Conservation (phyloP, 306 rosid genomes). For the Lithocarpus polystachyus region DNA sequence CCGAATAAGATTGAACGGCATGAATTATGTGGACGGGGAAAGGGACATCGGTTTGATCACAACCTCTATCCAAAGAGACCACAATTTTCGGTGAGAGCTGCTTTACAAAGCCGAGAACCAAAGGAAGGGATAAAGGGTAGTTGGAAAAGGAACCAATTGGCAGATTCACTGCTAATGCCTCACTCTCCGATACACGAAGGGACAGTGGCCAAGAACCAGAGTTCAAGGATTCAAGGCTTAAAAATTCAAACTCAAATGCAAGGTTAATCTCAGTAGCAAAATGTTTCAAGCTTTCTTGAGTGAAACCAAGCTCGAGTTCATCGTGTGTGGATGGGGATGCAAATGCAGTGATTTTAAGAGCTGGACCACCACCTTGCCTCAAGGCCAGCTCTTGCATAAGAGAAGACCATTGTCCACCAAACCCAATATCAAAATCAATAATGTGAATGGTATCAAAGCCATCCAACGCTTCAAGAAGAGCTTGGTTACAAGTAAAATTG, state of each 20-base stretch:
- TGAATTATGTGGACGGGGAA: constrained; percentile 57
- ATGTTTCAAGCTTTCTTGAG: constrained; percentile 62
- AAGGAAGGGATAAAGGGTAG: constrained; percentile 41
- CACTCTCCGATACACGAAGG: constrained; percentile 39
- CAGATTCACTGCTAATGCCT: constrained; percentile 72
- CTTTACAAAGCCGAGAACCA: constrained; percentile 65
- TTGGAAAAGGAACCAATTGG: constrained; percentile 55
- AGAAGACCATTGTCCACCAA: constrained; percentile 96
- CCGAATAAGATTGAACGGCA: constrained; percentile 48
- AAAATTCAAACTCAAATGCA: constrained; percentile 62
- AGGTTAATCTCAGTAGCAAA: constrained; percentile 71
- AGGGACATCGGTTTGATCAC: constrained; percentile 57
- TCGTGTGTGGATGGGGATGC: constrained; percentile 50
- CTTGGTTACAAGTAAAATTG: constrained; percentile 86
- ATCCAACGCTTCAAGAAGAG: constrained; percentile 74
- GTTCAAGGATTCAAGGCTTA: constrained; percentile 52
- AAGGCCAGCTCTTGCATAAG: constrained; percentile 82
- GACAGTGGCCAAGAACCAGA: constrained; percentile 66
- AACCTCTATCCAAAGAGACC: constrained; percentile 63
- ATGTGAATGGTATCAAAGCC: constrained; percentile 63
- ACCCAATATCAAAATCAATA: constrained; percentile 82
- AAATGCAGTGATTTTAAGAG: constrained; percentile 78
- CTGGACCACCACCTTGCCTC: constrained; percentile 50
- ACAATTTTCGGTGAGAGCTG: constrained; percentile 73
- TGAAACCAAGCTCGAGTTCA: constrained; percentile 76